Evolutionary conservation across 2,329 filamentous ascomycete species (phyloP).

Genomic region (Sclerotinia subarctica): DNA sequence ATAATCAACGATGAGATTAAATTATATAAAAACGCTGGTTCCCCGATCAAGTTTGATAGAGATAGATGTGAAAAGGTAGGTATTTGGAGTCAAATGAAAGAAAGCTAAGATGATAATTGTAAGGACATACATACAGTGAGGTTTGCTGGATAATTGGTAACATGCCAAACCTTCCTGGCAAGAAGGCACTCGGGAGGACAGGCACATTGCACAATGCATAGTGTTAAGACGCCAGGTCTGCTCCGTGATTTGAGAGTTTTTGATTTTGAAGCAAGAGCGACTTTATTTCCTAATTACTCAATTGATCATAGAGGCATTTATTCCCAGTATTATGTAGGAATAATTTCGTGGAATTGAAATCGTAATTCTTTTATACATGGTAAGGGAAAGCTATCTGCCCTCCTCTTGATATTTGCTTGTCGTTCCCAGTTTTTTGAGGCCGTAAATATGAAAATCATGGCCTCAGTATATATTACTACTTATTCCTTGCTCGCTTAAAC

Average conservation of each 20-base stretch:
- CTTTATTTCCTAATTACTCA: background rate
- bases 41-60: background rate
- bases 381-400: background rate
- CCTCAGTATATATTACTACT: background rate
- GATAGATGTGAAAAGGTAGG: background rate
- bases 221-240: background rate
- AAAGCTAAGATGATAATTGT: background rate
- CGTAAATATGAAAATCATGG: background rate
- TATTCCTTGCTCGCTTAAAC: slow-evolving; percentile 2
- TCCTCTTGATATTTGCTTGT: background rate
- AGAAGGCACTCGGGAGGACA: background rate
- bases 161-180: background rate
- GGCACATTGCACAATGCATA: background rate
- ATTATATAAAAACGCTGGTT: background rate
- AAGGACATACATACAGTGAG: background rate
- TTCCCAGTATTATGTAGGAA: background rate
- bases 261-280: background rate
- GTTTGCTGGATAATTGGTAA: background rate
- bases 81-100: background rate
- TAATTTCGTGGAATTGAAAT: background rate
- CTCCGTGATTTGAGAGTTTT: background rate
- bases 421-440: background rate
- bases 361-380: background rate
- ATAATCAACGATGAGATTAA: background rate
- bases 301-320: background rate